Evolutionary conservation across 495 filamentous ascomycete genomes (phyloP).

Genomic region (Aspergillus asperescens): DNA sequence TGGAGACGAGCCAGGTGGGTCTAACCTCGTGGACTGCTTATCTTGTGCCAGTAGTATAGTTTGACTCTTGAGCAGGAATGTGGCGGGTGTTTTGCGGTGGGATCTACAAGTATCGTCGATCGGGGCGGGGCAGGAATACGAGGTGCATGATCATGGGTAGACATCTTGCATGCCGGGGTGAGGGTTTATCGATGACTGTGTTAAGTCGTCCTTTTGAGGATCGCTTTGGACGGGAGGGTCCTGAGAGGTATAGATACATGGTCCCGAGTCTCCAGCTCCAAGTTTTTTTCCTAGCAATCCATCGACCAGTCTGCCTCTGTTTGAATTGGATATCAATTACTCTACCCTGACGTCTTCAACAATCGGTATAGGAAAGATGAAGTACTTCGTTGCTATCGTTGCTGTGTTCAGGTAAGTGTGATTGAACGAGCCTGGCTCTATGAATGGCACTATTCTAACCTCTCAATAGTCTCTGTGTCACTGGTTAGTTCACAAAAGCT

Average conservation of each 20-base stretch:
- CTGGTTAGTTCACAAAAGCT: not conserved
- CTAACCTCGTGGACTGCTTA: too few relatives aligned
- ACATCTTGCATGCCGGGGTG: not conserved
- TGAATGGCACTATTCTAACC: not conserved
- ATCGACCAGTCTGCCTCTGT: too few relatives aligned
- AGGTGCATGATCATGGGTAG: not conserved
- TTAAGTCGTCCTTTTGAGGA: too few relatives aligned
- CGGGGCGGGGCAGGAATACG: not conserved
- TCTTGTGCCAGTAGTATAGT: too few relatives aligned
- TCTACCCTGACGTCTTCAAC: not conserved
- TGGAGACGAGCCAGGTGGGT: too few relatives aligned
- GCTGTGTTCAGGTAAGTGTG: not conserved
- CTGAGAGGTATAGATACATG: too few relatives aligned
- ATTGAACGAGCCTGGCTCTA: not conserved
- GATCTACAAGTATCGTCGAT: too few relatives aligned
- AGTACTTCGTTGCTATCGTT: not conserved
- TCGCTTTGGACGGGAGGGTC: too few relatives aligned
- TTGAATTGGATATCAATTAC: too few relatives aligned
- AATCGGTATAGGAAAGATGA: not conserved
- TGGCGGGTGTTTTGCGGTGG: too few relatives aligned
- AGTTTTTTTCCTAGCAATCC: not conserved
- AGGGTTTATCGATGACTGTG: not conserved
- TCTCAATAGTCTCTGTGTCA: not conserved
- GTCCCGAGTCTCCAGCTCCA: not conserved
- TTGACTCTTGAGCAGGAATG: too few relatives aligned